These are phyloP conservation scores for Xylariales sp. DNA, from an alignment of 2,329 filamentous ascomycete genomes.

Conservation along the genomic window DNA sequence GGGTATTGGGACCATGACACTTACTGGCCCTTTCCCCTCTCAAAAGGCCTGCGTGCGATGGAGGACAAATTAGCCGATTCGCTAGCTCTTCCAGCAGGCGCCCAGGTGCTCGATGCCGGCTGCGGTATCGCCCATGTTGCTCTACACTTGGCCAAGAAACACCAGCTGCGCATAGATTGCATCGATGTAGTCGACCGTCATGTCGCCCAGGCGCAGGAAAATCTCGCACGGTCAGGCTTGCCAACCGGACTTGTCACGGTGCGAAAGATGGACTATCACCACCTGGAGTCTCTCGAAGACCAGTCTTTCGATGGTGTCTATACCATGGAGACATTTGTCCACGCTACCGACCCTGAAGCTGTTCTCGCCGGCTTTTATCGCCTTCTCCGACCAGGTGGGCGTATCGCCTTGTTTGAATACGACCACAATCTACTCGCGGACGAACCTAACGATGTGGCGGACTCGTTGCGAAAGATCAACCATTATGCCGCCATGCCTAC, in stretches of 20 bases:
- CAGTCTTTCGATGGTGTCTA: conserved; percentile 46
- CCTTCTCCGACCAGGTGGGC: conserved; percentile 42
- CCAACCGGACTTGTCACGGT: conserved; percentile 31
- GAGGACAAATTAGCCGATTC: conserved; percentile 40
- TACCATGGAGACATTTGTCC: conserved; percentile 53
- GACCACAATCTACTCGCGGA: conserved; percentile 33
- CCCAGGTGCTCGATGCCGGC: conserved; percentile 46
- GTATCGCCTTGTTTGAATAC: conserved; percentile 42
- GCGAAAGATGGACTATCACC: conserved; percentile 44
- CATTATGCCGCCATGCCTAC: conserved; percentile 41
- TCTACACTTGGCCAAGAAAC: conserved; percentile 37
- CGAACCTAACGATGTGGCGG: conserved; percentile 19
- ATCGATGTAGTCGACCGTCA: conserved; percentile 48
- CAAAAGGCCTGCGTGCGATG: conserved; percentile 39
- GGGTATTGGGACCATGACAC: conserved; percentile 42
- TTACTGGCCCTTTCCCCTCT: conserved; percentile 44
- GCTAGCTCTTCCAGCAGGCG: conserved; percentile 32
- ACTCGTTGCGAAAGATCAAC: conserved; percentile 32
- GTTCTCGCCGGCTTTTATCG: conserved; percentile 43
- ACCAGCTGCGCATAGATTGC: conserved; percentile 35
- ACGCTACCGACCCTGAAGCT: conserved; percentile 41
- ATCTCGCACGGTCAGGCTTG: conserved; percentile 30
- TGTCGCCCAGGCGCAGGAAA: conserved; percentile 36
- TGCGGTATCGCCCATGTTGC: conserved; percentile 47
- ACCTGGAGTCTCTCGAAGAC: conserved; percentile 35